Evolutionary conservation across 345 rosid genomes (phyloP).

Genomic region (Salix dunnii): DNA sequence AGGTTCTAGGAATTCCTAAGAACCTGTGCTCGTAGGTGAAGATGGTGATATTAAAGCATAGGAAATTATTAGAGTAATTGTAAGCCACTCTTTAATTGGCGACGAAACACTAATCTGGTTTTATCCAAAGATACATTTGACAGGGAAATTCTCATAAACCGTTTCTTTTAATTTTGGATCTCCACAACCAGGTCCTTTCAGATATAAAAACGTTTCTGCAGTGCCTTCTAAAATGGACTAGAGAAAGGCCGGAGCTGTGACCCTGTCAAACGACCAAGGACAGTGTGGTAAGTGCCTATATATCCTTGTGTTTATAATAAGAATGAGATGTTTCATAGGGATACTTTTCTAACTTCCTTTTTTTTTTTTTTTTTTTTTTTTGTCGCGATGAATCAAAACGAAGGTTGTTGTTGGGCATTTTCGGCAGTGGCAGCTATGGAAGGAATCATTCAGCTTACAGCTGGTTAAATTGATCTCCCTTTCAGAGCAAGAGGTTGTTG

Average conservation of each 20-base stretch:
- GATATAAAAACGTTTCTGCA: neutral
- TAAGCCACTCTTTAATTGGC: too few relatives aligned
- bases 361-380: too few relatives aligned
- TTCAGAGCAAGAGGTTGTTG: constrained; percentile 43
- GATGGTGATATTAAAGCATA: too few relatives aligned
- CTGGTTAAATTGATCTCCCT: constrained; percentile 30
- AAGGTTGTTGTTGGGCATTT: constrained; percentile 52
- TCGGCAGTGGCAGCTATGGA: constrained; percentile 50
- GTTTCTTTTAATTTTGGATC: too few relatives aligned
- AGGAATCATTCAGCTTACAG: constrained; percentile 29
- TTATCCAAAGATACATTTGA: too few relatives aligned
- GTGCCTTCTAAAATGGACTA: constrained; percentile 3
- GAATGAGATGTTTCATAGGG: neutral
- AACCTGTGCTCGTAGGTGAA: too few relatives aligned
- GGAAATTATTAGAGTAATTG: too few relatives aligned
- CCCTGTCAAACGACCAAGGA: constrained; percentile 11
- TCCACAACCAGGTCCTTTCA: neutral
- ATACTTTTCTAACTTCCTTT: too few relatives aligned
- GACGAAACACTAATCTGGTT: too few relatives aligned
- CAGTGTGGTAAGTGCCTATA: neutral
- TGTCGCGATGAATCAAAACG: neutral
- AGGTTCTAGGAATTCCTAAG: too few relatives aligned
- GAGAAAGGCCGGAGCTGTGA: constrained; percentile 17
- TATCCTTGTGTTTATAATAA: too few relatives aligned
- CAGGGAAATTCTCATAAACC: too few relatives aligned